Evolutionary conservation across 2,329 filamentous ascomycete species (phyloP), one percentile per base, ranked within the genome.

Genomic region (Periglandula ipomoeae): DNA sequence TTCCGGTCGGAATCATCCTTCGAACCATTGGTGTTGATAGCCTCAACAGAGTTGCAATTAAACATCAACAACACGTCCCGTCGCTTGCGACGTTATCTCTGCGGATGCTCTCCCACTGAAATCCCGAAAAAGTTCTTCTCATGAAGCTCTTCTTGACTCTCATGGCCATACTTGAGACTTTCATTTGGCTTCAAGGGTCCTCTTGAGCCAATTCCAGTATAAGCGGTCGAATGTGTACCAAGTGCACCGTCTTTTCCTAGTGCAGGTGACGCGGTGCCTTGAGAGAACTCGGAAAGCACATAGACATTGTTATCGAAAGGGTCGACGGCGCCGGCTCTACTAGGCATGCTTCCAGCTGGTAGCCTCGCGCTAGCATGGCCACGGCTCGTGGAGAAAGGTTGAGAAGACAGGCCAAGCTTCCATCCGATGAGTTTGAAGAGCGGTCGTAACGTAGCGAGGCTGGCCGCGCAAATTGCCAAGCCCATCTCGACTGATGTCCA

Each of bases 121-220:
- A n/a, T n/a, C n/a, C n/a, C n/a, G n/a, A n/a, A n/a, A n/a, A n/a
- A n/a, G n/a, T n/a, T n/a, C n/a, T n/a, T n/a, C n/a, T n/a, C n/a
- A n/a, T n/a, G n/a, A n/a, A n/a, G n/a, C n/a, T n/a, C n/a, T n/a
- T n/a, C n/a, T n/a, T n/a, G n/a, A n/a, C n/a, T n/a, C n/a, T n/a
- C n/a, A n/a, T n/a, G n/a, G n/a, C n/a, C n/a, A n/a, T n/a, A n/a
- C n/a, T n/a, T n/a, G n/a, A n/a, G n/a, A n/a, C n/a, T n/a, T n/a
- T n/a, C n/a, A n/a, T n/a, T n/a, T n/a, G n/a, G n/a, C n/a, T n/a
- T n/a, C 30, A 32, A 32, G 30, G 8, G 30, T 32, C 15, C 15
- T 15, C 15, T 32, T 5, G 56, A 55, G 11, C 30, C 30, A 15
- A 32, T 32, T 15, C 55, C 56, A 9, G 59, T 59, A 30, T 30